phyloP scores from a whole-genome alignment of 2,329 filamentous ascomycete species.

The Xylaria sp. region DNA sequence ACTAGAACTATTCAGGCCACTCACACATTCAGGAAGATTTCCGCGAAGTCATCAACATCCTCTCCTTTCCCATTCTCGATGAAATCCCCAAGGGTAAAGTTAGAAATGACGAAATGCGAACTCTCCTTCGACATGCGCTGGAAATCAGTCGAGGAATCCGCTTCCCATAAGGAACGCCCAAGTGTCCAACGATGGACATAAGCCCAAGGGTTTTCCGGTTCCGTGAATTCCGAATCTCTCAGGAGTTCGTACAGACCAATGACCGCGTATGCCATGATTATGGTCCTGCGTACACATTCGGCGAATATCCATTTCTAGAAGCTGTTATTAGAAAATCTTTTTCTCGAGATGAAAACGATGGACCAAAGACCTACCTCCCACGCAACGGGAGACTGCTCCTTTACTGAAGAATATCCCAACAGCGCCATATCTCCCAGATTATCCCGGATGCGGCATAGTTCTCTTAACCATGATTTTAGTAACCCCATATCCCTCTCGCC shows the following conservation, averaged over 20 bases:
- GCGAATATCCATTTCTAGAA: conserved; percentile 51
- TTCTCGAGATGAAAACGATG: neutral
- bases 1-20: conserved; percentile 9
- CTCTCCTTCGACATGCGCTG: conserved; percentile 46
- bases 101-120: conserved; percentile 46
- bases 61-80: conserved; percentile 45
- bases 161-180: conserved; percentile 49
- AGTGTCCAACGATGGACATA: conserved; percentile 50
- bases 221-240: conserved; percentile 40
- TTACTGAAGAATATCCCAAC: conserved; percentile 26
- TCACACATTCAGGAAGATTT: conserved; percentile 46
- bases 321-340: neutral
- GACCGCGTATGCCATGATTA: conserved; percentile 49
- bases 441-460: conserved; percentile 47
- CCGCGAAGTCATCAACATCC: conserved; percentile 50
- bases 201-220: conserved; percentile 41
- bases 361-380: conserved; percentile 45
- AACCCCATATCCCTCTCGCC: conserved; percentile 40
- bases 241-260: conserved; percentile 46
- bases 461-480: conserved; percentile 39
- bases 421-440: conserved; percentile 41
- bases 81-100: conserved; percentile 47
- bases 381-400: conserved; percentile 35
- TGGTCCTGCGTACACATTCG: conserved; percentile 50
- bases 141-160: conserved; percentile 47